Evolutionary conservation across 73 alveolate genomes (phyloP).

Genomic region (Symbiodinium pilosum): DNA sequence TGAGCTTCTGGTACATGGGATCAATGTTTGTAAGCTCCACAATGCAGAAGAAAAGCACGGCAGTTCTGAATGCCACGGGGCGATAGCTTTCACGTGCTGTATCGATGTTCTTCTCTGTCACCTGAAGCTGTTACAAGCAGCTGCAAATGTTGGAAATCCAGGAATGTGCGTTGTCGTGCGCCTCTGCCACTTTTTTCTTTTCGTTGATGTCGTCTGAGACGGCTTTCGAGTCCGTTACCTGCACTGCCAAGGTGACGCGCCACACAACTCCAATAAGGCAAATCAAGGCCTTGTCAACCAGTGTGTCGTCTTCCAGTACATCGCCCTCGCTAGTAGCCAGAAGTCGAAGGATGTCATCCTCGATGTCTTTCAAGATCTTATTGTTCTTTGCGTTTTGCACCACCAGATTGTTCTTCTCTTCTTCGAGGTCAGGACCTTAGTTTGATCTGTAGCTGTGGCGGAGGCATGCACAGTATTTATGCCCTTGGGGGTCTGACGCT

Average conservation of each 20-base stretch:
- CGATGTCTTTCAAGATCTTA: conserved; percentile 84
- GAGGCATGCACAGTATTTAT: background rate
- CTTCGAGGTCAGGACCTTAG: conserved; percentile 96
- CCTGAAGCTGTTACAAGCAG: conserved; percentile 38
- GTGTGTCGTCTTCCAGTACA: conserved; percentile 91
- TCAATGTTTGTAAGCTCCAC: conserved; percentile 99
- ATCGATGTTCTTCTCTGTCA: conserved; percentile 97
- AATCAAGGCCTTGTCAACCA: conserved; percentile 95
- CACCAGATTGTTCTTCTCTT: conserved; percentile 91
- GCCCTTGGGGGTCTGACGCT: conserved; percentile 73
- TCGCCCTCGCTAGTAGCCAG: conserved; percentile 89
- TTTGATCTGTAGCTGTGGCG: background rate
- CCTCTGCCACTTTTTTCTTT: conserved; percentile 96
- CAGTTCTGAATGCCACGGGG: conserved; percentile 99
- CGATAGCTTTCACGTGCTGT: conserved; percentile 96
- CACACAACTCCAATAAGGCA: background rate
- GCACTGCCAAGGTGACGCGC: background rate
- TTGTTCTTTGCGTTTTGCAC: conserved; percentile 90
- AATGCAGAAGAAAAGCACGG: conserved; percentile 99
- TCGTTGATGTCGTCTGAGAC: conserved; percentile 97
- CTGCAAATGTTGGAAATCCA: background rate
- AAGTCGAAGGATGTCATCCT: conserved; percentile 87
- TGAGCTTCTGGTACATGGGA: conserved; percentile 99
- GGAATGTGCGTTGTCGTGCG: background rate
- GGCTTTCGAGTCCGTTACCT: conserved; percentile 96